Evolutionary conservation across 345 rosid genomes (phyloP), one percentile per base, ranked within the genome.

Genomic region (Syzygium jambos): DNA sequence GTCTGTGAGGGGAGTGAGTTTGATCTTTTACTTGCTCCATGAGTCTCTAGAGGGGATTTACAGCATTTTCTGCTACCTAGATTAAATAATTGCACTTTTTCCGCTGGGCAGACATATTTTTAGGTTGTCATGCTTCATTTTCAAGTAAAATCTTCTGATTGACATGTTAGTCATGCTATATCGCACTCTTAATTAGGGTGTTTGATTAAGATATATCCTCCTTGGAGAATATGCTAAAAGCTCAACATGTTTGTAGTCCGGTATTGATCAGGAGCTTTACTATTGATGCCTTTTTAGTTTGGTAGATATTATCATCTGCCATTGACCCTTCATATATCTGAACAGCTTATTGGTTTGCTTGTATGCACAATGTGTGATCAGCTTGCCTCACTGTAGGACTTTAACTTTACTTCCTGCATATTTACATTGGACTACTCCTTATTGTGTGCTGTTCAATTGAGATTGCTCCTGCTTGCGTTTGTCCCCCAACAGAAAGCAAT

Each of bases 401-500:
- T 41, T 34, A 13, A 73, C 49, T 19, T 73, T 19, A 73, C 27
- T 73, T 73, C 27, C 25, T 34, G 14, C 46, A 38, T 55, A n/a
- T 84, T 16, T 84, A 43, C 4, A 0, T 52, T 13, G 34, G 52
- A 83, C 34, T 14, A 14, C 30, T 52, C 23, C 38, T 46, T 83
- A 27, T 14, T 51, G 52, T 83, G 54, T 49, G 54, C 29, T 83
- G 54, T 73, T 73, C 3, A 5, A 4, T 49, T 73, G 34, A 83
- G 82, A 86, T 84, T 52, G 38, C 57, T 23, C 5, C 78, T 87
- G 85, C 53, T 41, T 46, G 55, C 29, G 29, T 54, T 78, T 49
- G 82, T 78, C 43, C 85, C 9, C 89, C 53, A 52, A 46, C 94
- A 96, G 98, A 96, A 95, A 93, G 93, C 98, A 78, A 88, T 97